phyloP scores from a whole-genome alignment of 345 rosid species.

The Pugionium dolabratum region DNA sequence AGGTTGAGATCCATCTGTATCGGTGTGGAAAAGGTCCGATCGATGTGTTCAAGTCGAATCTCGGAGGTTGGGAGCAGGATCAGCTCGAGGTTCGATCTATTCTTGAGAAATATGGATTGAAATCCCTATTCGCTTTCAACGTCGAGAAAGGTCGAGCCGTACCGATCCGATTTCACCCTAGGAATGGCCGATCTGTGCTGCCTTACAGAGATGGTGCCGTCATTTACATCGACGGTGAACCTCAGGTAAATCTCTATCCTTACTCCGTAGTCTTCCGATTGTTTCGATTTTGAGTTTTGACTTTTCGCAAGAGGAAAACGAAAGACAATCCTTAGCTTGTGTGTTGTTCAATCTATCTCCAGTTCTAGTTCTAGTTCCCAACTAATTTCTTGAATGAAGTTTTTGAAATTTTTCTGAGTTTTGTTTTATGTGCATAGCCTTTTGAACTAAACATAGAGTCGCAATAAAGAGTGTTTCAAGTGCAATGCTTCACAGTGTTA shows the following conservation, averaged over 20 bases:
- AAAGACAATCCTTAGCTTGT: too few relatives aligned
- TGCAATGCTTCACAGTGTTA: background rate
- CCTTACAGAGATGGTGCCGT: conserved; percentile 73
- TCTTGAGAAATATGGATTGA: conserved; percentile 69
- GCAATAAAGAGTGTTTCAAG: too few relatives aligned
- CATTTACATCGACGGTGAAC: conserved; percentile 83
- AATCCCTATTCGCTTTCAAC: conserved; percentile 77
- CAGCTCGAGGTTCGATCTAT: conserved; percentile 84
- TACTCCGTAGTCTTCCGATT: too few relatives aligned
- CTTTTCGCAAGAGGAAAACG: too few relatives aligned
- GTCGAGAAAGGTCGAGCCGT: conserved; percentile 64
- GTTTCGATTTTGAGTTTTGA: too few relatives aligned
- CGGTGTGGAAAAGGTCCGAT: conserved; percentile 80
- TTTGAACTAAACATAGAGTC: too few relatives aligned
- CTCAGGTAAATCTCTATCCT: conserved; percentile 47
- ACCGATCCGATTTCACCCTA: conserved; percentile 72
- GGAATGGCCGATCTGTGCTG: conserved; percentile 80
- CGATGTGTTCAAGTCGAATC: conserved; percentile 67
- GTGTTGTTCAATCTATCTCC: too few relatives aligned
- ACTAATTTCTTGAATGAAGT: too few relatives aligned
- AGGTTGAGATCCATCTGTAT: conserved; percentile 77
- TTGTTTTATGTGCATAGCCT: too few relatives aligned
- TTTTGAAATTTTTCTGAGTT: too few relatives aligned
- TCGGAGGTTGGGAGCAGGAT: conserved; percentile 86
- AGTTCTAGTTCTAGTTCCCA: too few relatives aligned